Evolutionary conservation across 2,329 filamentous ascomycete genomes (phyloP).

Genomic region (Ilyonectria robusta): DNA sequence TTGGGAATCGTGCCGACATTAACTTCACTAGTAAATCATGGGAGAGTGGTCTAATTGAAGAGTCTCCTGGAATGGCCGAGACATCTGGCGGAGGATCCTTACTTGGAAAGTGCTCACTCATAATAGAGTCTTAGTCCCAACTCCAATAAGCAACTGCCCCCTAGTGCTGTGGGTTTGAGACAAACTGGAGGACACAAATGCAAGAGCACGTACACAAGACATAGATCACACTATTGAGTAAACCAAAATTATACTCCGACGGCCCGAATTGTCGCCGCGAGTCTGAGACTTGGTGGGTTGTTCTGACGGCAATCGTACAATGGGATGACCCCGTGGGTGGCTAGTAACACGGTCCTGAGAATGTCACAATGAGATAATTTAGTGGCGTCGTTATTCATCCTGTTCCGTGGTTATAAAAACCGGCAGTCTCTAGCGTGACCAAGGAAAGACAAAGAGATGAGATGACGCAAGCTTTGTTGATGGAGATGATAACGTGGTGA

Average conservation of each 20-base stretch:
- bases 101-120: neutral
- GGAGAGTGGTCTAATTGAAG: neutral
- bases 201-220: neutral
- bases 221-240: neutral
- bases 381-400: neutral
- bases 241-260: neutral
- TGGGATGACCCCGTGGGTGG: neutral
- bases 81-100: neutral
- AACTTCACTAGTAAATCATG: too few species aligned
- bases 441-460: neutral
- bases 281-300: neutral
- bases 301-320: neutral
- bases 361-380: neutral
- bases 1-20: too few species aligned
- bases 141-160: neutral
- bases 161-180: neutral
- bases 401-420: neutral
- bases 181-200: too few species aligned
- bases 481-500: constrained; percentile 2
- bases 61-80: neutral
- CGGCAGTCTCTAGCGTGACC: neutral
- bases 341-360: neutral
- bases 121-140: neutral
- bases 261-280: too few species aligned
- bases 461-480: neutral